A percentile compares a stretch with the other conserved stretches of the same genome.
phyloP scores from a whole-genome alignment of 2,329 filamentous ascomycete species.

The Nothopassalora personata region DNA sequence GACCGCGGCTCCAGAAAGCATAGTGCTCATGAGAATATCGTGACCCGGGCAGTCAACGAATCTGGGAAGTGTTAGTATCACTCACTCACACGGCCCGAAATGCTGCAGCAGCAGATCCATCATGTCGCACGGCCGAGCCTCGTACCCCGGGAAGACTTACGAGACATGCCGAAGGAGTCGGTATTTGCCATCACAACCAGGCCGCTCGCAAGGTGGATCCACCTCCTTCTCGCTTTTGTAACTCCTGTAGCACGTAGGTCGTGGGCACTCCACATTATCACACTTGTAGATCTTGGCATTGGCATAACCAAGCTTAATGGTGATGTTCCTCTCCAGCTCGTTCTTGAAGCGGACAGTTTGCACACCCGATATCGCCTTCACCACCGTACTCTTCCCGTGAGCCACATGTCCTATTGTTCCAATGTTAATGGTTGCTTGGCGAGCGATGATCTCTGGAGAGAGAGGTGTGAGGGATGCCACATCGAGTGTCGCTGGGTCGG shows the following conservation, averaged over 20 bases:
- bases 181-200: slow-evolving; percentile 85
- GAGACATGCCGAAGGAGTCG: slow-evolving; percentile 85
- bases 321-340: slow-evolving; percentile 97
- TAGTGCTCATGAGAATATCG: slow-evolving; percentile 99
- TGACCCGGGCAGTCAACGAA: slow-evolving; percentile 99
- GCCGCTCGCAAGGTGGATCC: slow-evolving; percentile 89
- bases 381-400: slow-evolving; percentile 98
- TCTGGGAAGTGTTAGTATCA: slow-evolving; percentile 34
- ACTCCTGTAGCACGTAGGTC: slow-evolving; percentile 91
- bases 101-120: too few species aligned
- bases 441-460: slow-evolving; percentile 92
- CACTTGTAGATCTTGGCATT: slow-evolving; percentile 99
- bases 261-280: slow-evolving; percentile 82
- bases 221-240: slow-evolving; percentile 99
- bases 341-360: slow-evolving; percentile 99
- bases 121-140: too few species aligned
- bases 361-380: slow-evolving; percentile 97
- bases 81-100: neutral
- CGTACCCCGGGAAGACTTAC: slow-evolving; percentile 50
- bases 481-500: slow-evolving; percentile 84
- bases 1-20: slow-evolving; percentile 98
- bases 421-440: slow-evolving; percentile 98
- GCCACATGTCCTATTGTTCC: slow-evolving; percentile 99
- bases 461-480: slow-evolving; percentile 74
- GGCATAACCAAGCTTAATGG: slow-evolving; percentile 98